These are phyloP conservation scores for Candida gigantensis DNA, from an alignment of 1,139 yeast species.

Conservation along the genomic window DNA sequence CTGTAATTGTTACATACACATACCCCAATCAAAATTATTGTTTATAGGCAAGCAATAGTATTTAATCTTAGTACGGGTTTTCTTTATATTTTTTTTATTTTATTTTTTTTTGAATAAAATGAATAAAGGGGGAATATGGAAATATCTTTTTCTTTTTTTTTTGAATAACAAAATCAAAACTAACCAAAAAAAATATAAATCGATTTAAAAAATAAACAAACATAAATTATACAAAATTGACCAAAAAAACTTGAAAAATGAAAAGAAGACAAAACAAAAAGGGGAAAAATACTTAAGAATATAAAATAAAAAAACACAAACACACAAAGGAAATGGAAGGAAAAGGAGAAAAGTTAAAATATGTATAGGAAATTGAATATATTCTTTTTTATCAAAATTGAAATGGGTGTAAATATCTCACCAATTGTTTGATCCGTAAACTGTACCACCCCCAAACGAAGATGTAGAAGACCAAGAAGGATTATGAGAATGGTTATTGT, in stretches of 20 bases:
- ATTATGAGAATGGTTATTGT: conserved; percentile 10
- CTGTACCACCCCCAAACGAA: conserved; percentile 9
- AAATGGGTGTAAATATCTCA: conserved; percentile 2
- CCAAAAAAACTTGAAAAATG: no score
- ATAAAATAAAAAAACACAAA: neutral
- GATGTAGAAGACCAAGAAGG: conserved; percentile 15
- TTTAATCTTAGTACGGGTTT: neutral
- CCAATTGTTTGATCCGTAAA: conserved; percentile 12
- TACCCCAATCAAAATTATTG: neutral
- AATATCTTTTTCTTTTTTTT: neutral
- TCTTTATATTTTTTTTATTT: no score
- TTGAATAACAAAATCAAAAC: neutral
- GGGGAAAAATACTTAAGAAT: neutral
- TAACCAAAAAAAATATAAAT: conserved; percentile 1
- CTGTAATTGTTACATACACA: neutral
- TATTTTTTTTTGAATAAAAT: neutral
- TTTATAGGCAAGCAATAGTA: neutral
- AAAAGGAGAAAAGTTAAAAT: neutral
- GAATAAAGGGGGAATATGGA: neutral
- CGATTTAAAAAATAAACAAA: neutral
- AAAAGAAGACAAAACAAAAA: no score
- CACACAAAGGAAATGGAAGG: neutral
- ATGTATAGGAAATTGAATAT: neutral
- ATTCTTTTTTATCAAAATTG: no score
- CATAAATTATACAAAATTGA: conserved; percentile 5